Base-by-base conservation (phyloP, 768 basidiomycete species). In the Leucocoprinus birnbaumii region DNA sequence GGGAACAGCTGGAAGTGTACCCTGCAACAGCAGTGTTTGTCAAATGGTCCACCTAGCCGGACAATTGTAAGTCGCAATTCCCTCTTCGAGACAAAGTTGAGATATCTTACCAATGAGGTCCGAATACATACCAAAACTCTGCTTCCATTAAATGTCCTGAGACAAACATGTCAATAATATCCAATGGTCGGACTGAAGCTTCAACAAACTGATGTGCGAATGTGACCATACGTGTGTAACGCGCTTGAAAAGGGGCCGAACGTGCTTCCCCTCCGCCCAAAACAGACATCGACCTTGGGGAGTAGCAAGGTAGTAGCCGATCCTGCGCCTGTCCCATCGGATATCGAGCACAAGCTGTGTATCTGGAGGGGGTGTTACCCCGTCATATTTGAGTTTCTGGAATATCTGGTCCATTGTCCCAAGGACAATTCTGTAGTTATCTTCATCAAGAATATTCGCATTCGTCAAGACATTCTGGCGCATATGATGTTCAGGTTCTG, bases 251-350 rank as follows among this genome's bases (percentile, higher is more conserved):
- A 57, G 21, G 5, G 19, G 40, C 22, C 14, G 37, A 16, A 59
- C 38, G 35, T 42, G 25, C 40, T 59, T 59, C 19, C 52, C 58
- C 22, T 46, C 19, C 21, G 38, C n/a, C 55, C 55, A 59, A 35
- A 59, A 59, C 46, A 59, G 16, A 16, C 51, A 56, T 31, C 58
- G 11, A 2, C 40, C 51, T 19, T 53, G 40, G 16, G 49, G 22
- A 13, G 38, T 56, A 10, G 55, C 50, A 38, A 59, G 57, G 25
- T 59, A 59, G 18, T 59, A 56, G 26, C 50, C 58, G 22, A 59
- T 43, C 13, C 10, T 10, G 38, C 43, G 25, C 31, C 26, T 38
- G 21, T 51, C 31, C 47, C 51, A 46, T 38, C 37, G 48, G 45
- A 55, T 50, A 46, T 59, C 58, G n/a, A 59, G 14, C 2, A 53